phyloP scores from a whole-genome alignment of 345 rosid species.

The Sonneratia caseolaris region DNA sequence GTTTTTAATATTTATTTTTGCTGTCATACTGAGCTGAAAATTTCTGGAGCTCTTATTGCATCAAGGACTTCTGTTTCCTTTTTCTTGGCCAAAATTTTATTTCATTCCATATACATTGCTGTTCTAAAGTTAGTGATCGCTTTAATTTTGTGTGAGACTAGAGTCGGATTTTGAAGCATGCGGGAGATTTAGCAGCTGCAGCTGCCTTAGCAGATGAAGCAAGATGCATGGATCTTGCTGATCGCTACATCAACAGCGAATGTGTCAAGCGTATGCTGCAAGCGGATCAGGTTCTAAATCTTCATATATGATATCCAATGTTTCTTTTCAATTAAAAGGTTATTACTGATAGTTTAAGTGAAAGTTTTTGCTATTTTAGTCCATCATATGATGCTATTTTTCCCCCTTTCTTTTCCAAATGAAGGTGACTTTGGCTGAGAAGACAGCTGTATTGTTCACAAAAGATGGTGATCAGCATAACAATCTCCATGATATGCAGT shows the following conservation, averaged over 20 bases:
- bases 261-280: constrained; percentile 97
- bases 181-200: constrained; percentile 83
- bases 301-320: neutral
- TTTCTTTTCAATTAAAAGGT: neutral
- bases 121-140: too few species aligned
- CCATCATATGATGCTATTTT: neutral
- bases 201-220: constrained; percentile 99
- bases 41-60: neutral
- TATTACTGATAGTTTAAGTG: constrained; percentile 3
- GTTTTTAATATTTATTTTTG: neutral
- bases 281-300: constrained; percentile 81
- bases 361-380: neutral
- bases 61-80: neutral
- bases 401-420: constrained; percentile 6
- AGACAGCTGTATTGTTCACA: constrained; percentile 86
- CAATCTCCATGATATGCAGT: constrained; percentile 99
- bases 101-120: neutral
- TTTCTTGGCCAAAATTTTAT: neutral
- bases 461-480: constrained; percentile 98
- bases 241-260: constrained; percentile 90
- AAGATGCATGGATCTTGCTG: constrained; percentile 98
- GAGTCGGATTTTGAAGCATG: constrained; percentile 98
- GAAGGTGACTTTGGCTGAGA: constrained; percentile 88
- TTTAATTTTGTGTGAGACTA: constrained; percentile 25
- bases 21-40: neutral